Conservation (phyloP, 2,329 filamentous ascomycete species). For the Xylariales sp. region DNA sequence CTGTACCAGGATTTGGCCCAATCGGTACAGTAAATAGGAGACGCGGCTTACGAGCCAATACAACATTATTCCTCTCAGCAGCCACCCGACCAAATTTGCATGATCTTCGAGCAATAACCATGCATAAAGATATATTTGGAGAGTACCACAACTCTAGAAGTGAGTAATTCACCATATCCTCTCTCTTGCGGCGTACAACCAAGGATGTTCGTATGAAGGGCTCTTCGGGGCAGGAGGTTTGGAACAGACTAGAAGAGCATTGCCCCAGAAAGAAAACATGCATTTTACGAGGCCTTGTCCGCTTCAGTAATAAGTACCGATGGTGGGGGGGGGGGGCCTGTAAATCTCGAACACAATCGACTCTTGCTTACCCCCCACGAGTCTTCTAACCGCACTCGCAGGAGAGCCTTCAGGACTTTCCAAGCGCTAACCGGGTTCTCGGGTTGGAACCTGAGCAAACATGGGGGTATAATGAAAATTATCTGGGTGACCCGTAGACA, state of each 20-base stretch:
- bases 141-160: conserved; percentile 14
- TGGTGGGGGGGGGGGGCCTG: conserved; percentile 18
- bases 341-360: conserved; percentile 36
- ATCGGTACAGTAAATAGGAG: conserved; percentile 32
- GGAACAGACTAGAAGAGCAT: conserved; percentile 10
- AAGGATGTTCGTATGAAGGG: conserved; percentile 4
- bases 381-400: conserved; percentile 6
- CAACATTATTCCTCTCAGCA: conserved; percentile 29
- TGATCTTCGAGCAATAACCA: conserved; percentile 29
- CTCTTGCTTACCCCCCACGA: conserved; percentile 34
- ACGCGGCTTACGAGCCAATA: conserved; percentile 32
- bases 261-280: conserved; percentile 17
- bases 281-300: conserved; percentile 12
- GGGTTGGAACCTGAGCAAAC: conserved; percentile 25
- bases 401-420: conserved; percentile 2
- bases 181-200: conserved; percentile 1
- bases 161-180: conserved; percentile 15
- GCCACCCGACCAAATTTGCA: conserved; percentile 32
- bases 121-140: conserved; percentile 7
- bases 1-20: conserved; percentile 28
- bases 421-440: conserved; percentile 35
- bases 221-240: conserved; percentile 2
- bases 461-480: conserved; percentile 22
- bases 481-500: conserved; percentile 19
- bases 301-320: conserved; percentile 16